Evolutionary conservation across 2,329 filamentous ascomycete species (phyloP), one percentile per base, ranked within the genome.

Genomic region (Cladosporium velox): DNA sequence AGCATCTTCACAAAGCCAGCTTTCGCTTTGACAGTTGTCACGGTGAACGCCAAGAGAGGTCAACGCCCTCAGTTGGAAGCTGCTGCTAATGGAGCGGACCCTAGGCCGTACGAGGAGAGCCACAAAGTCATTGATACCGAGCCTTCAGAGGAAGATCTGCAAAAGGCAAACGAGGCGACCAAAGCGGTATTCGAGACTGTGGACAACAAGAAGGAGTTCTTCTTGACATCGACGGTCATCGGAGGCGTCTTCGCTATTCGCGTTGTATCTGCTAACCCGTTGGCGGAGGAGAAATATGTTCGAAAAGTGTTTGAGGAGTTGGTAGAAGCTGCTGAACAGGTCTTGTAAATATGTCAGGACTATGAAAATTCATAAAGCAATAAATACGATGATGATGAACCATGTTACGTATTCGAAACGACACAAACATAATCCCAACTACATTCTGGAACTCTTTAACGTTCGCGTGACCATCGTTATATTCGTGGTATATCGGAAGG

Each of bases 11-110:
- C 91, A 0, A 86, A 86, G 3, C 91, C 94, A 0, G 84, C 83
- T 0, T 97, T 96, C 73, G 91, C 88, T 0, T 83, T 98, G 61
- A 91, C 91, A 0, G 92, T 93, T 0, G 87, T 97, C 70, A 85
- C 87, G 1, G 79, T 93, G 18, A 85, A 84, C 58, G 83, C 82
- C 2, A 78, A 76, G 8, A 71, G 65, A 34, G 72, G 68, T 11
- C 38, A 69, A 35, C 60, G 28, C 18, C 71, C 62, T 26, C 70
- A 78, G 63, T 71, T 76, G 0, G 66, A 64, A 7, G 73, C 72
- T 7, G 64, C 65, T 5, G 59, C 24, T 12, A 34, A 68, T 41
- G 66, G 65, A 0, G 66, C 52, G 6, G 71, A 75, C 64, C 70
- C 70, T 2, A 61, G 75, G 58, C 73, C 75, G 1, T 71, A 72